Evolutionary conservation across 441 rosid species (phyloP), one percentile per base, ranked within the genome.

Genomic region (Biscutella laevigata): DNA sequence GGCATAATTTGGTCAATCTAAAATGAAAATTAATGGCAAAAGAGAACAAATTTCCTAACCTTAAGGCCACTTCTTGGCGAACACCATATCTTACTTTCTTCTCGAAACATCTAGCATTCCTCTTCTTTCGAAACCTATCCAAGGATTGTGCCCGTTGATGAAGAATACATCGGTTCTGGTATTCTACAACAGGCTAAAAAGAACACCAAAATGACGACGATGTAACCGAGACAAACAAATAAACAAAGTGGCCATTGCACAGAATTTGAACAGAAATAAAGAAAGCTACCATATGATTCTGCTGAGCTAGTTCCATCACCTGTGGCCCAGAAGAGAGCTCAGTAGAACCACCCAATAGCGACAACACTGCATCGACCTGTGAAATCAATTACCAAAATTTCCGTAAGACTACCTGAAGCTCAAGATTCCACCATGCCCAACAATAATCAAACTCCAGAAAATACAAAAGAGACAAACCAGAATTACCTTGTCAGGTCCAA

Each of bases 1-100:
- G 8, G 29, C 29, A 28, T 37, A 46, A 9, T 25, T 6, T 17
- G 32, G 15, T 6, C 8, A 8, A 38, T 24, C 6, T 37, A 46
- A 8, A 49, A 32, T 4, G 30, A 12, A 0, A 25, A 41, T n/a
- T n/a, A n/a, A n/a, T n/a, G n/a, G n/a, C n/a, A 39, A 38, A 5
- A 11, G 3, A 51, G 6, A 17, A 35, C n/a, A n/a, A n/a, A 40
- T 33, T 25, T 41, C 41, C 68, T 43, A 30, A 92, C 98, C 94
- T 88, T 47, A 80, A 84, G 2, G 96, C 98, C 39, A 92, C 98
- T 75, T 92, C 98, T 68, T 88, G 98, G 44, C 98, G 98, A 59
- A 92, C 98, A 47, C 79, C 67, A 44, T 92, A 92, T 79, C 96
- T 60, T 30, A 92, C 91, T 84, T 91, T 91, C 88, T 86, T 91